These are phyloP conservation scores for Torulaspora indica DNA, from an alignment of 805 yeast genomes.

Conservation along the genomic window DNA sequence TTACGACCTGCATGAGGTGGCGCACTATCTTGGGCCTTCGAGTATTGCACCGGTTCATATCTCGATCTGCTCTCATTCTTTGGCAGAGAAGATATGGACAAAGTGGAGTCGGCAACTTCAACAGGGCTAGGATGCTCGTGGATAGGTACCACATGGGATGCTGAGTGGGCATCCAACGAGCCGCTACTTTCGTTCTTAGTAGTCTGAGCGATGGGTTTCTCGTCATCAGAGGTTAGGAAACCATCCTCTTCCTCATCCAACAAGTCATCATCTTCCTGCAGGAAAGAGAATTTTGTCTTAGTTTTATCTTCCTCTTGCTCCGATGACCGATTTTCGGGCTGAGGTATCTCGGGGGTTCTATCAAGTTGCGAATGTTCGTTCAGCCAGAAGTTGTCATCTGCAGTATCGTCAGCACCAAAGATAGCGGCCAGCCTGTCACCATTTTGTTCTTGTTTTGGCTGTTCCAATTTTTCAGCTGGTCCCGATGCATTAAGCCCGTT, in stretches of 20 bases:
- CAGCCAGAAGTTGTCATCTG: slow-evolving; percentile 19
- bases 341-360: background rate
- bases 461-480: background rate
- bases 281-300: slow-evolving; percentile 40
- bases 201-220: slow-evolving; percentile 2
- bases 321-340: background rate
- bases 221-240: slow-evolving; percentile 33
- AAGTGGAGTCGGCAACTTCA: background rate
- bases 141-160: background rate
- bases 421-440: slow-evolving; percentile 2
- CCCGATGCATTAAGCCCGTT: background rate
- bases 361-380: background rate
- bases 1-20: background rate
- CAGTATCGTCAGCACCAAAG: slow-evolving; percentile 1
- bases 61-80: background rate
- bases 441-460: background rate
- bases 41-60: background rate
- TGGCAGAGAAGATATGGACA: background rate
- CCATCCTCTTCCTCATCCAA: slow-evolving; percentile 40
- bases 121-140: background rate
- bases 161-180: background rate
- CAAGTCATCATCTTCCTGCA: slow-evolving; percentile 44
- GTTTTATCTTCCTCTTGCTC: background rate
- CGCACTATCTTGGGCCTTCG: background rate
- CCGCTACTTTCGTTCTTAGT: background rate